Base-by-base conservation (phyloP, 73 alveolate species). In the Stentor roeselii region DNA sequence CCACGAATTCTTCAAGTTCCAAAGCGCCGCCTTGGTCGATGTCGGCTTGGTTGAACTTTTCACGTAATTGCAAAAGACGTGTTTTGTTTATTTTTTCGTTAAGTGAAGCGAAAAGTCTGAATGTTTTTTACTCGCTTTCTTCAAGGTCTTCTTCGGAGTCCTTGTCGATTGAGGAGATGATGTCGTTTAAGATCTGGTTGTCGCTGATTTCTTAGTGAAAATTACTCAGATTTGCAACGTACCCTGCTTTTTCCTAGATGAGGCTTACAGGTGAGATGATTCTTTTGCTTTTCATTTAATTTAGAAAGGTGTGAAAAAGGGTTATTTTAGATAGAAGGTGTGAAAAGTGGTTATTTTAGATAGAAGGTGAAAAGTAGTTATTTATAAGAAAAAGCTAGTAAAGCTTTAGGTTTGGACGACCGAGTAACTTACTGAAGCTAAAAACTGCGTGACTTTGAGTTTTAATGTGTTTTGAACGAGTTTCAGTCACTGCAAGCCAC, bases 21-120 rank as follows among this genome's bases (percentile, higher is more conserved):
- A 91, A 84, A 36, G 96, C 94, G 3, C 96, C 96, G 58, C 93
- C 96, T 89, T 91, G 91, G 76, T 91, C 92, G 40, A 87, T 88
- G 42, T 88, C 94, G 36, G 93, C 93, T 36, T 88, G 91, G 34
- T 91, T 93, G 82, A 91, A 91, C 1, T 90, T 91, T 41, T 91
- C 94, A 83, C 94, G 84, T 58, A 91, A 86, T 75, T 88, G 90
- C 90, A 91, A 82, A 75, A 91, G 86, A 75, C 90, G 94, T 59
- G 88, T 84, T 75, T 87, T 77, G 82, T 83, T 89, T 60, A 91
- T 91, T 60, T 78, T 87, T 59, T 91, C 96, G 38, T 89, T 89
- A 3, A 41, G 85, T 37, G 75, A 37, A 1, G 67, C 15, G 86
- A 37, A 14, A n/a, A 76, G 78, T 2, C 74, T 76, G 34, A 37